These are phyloP conservation scores for Roridomyces roridus DNA, from an alignment of 768 basidiomycete species.

Conservation along the genomic window DNA sequence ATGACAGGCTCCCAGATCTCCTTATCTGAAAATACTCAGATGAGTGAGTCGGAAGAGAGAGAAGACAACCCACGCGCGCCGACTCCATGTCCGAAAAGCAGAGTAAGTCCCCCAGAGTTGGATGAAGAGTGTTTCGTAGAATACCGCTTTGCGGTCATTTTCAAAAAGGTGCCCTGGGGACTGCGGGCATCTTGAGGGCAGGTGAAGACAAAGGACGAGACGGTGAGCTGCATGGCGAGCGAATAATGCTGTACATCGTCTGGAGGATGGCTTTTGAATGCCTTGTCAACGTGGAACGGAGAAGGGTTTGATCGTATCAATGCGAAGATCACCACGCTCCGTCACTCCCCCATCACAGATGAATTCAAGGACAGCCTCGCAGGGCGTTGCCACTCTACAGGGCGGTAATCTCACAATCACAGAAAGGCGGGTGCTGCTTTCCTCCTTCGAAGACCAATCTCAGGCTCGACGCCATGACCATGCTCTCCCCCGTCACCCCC, in stretches of 20 bases:
- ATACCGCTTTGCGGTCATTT: constrained; percentile 15
- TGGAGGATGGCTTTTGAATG: neutral
- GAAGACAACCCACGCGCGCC: constrained; percentile 5
- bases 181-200: constrained; percentile 8
- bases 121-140: neutral
- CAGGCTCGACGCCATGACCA: constrained; percentile 5
- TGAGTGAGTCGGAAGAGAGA: neutral
- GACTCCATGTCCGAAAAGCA: constrained; percentile 9
- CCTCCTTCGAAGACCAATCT: no score
- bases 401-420: constrained; percentile 1
- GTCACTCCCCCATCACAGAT: neutral
- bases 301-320: no score
- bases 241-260: neutral
- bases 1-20: constrained; percentile 4
- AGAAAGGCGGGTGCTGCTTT: no score
- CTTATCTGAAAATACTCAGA: constrained; percentile 4
- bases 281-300: no score
- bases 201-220: constrained; percentile 5
- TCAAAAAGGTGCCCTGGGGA: constrained; percentile 1
- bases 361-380: neutral
- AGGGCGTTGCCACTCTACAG: neutral
- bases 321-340: no score
- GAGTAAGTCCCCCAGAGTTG: neutral
- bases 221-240: constrained; percentile 8
- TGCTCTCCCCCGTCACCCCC: constrained; percentile 13